Base-by-base conservation (phyloP, 768 basidiomycete species). In the Chlorophyllum brunneum region DNA sequence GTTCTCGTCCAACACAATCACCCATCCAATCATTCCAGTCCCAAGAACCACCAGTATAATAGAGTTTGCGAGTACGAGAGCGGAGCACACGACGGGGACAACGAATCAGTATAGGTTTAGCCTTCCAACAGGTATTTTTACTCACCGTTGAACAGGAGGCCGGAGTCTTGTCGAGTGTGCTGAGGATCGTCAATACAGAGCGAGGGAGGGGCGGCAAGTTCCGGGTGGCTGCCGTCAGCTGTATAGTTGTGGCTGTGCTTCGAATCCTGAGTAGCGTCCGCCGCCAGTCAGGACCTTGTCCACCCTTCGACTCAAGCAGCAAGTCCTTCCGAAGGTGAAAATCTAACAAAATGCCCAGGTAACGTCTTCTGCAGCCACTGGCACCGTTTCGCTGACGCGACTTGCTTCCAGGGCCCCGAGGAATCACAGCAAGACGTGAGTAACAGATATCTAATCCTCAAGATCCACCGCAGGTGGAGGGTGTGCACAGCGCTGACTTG, bases 401-500 rank as follows among this genome's bases (percentile, higher is more conserved):
- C 4, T 49, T 44, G 7, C 55, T 7, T 39, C 13, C 58, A 93
- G 91, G 85, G 91, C 91, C 69, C 89, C 91, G 67, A 78, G 91
- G 78, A 93, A 92, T 68, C 87, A 92, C 73, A 83, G 74, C 82
- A 93, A 93, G 85, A 93, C 91, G 91, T 93, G 82, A 88, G 90
- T 81, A 59, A 54, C 39, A 53, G 49, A 55, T 57, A 48, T 69
- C 62, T 65, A 57, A 64, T 60, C 41, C 65, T 77, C 78, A 84
- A 83, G 77, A 81, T 82, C 81, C 84, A 85, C 84, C 66, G 67
- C 56, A 48, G 73, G 82, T 80, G 79, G 81, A 82, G 77, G 78
- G 80, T 78, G 78, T 63, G 67, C 76, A 73, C 71, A 67, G 78
- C 75, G 78, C 80, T 86, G 75, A 85, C 74, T 54, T 51, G 55